Evolutionary conservation across 2,329 filamentous ascomycete species (phyloP).

Genomic region (Botrytis paeoniae): DNA sequence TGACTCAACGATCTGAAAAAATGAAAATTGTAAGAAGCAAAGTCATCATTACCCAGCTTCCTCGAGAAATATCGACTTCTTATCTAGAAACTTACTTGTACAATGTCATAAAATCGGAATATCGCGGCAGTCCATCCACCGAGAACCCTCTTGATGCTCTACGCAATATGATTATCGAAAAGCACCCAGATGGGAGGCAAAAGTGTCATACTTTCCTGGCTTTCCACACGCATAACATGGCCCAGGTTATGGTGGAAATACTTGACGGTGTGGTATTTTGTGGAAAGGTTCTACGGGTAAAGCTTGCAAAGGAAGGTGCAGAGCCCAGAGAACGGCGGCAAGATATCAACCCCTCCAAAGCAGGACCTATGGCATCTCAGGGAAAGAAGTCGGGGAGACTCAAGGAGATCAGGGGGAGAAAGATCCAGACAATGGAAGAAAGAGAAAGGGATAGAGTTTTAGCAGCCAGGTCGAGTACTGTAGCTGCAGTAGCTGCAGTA

Average conservation of each 20-base stretch:
- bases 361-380: neutral
- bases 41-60: slow-evolving; percentile 29
- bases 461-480: neutral
- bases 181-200: slow-evolving; percentile 17
- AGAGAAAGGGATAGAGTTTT: neutral
- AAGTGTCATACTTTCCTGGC: slow-evolving; percentile 28
- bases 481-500: neutral
- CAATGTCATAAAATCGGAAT: neutral
- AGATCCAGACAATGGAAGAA: neutral
- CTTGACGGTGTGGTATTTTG: neutral
- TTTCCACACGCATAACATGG: slow-evolving; percentile 22
- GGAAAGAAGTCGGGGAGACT: neutral
- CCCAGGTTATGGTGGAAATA: slow-evolving; percentile 16
- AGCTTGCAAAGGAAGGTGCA: slow-evolving; percentile 20
- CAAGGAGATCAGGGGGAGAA: neutral
- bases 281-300: slow-evolving; percentile 3
- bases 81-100: slow-evolving; percentile 22
- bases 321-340: neutral
- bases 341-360: neutral
- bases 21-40: slow-evolving; percentile 24
- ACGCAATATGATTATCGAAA: slow-evolving; percentile 22
- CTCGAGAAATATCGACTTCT: slow-evolving; percentile 5
- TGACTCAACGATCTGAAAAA: neutral
- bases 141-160: slow-evolving; percentile 15
- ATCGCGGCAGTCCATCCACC: neutral